phyloP scores from a whole-genome alignment of 2,329 filamentous ascomycete species.

The Talaromyces piceae region DNA sequence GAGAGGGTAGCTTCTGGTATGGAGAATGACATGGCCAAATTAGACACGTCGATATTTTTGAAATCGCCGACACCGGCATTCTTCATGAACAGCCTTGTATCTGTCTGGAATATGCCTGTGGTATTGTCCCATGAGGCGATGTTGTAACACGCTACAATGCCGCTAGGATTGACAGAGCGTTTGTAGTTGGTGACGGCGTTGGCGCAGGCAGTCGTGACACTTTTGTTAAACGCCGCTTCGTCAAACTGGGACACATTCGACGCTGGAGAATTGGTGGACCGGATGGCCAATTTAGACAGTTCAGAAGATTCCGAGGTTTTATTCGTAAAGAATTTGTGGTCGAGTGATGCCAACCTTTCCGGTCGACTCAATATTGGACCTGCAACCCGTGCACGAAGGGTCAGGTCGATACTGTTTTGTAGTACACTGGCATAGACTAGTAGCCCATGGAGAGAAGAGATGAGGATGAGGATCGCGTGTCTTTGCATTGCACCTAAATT shows the following conservation, averaged over 20 bases:
- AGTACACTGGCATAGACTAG: slow-evolving; percentile 1
- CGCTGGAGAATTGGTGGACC: neutral
- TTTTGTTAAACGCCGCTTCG: slow-evolving; percentile 20
- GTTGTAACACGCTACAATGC: slow-evolving; percentile 77
- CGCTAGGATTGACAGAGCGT: slow-evolving; percentile 59
- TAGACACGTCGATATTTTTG: slow-evolving; percentile 29
- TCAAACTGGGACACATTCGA: slow-evolving; percentile 12
- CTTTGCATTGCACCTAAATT: slow-evolving; percentile 1
- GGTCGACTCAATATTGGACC: neutral
- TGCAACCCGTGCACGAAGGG: neutral
- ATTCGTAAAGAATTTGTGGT: neutral
- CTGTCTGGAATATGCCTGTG: slow-evolving; percentile 67
- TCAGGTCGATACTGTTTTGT: slow-evolving; percentile 1
- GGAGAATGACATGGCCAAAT: slow-evolving; percentile 22
- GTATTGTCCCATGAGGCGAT: slow-evolving; percentile 57
- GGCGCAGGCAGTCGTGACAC: slow-evolving; percentile 53
- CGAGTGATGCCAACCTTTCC: neutral
- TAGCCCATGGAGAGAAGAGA: slow-evolving; percentile 6
- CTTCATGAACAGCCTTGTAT: slow-evolving; percentile 66
- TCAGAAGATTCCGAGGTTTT: neutral
- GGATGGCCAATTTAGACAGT: neutral
- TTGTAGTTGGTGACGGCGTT: slow-evolving; percentile 48
- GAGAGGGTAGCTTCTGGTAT: slow-evolving; percentile 19
- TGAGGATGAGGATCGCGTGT: neutral
- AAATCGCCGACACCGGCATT: slow-evolving; percentile 49